Evolutionary conservation across 768 basidiomycete genomes (phyloP), one percentile per base, ranked within the genome.

Genomic region (Suillus luteus): DNA sequence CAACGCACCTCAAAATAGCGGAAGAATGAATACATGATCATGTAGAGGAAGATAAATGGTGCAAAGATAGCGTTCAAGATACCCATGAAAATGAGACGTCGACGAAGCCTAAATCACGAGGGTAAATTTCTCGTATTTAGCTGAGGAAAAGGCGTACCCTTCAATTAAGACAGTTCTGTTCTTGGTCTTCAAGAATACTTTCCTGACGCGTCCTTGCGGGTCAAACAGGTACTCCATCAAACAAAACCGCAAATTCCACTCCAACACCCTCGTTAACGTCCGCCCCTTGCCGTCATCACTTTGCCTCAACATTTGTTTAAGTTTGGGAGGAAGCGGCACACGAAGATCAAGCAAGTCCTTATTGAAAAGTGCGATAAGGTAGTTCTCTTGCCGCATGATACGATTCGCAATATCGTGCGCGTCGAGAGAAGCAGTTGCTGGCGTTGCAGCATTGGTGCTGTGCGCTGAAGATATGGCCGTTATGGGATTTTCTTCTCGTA

Each of bases 11-110:
- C 97, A 66, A 99, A 99, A 75, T 99, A 99, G 4, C 96, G 92
- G 83, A 99, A 99, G 83, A 99, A 99, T 1, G 95, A 99, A 74
- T 97, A 99, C 88, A 99, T 93, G 46, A 99, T 77, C 49, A 98
- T 86, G 75, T 99, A 99, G 19, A 96, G 79, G 38, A 99, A 92
- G 70, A 99, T 99, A 78, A 99, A 96, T 0, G 97, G 97, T 1
- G 92, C 93, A 68, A 99, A 96, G 11, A 95, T 86, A 2, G 93
- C 95, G 69, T 99, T 99, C 62, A 99, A 74, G 60, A 97, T 87
- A 14, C 95, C 97, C 92, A 99, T 96, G 75, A 99, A 96, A 65
- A 98, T 88, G 73, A 99, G 92, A 3, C 97, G 86, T 62, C 93
- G 82, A 66, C 82, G 81, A 24, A 99, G 76, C 27, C 96, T 98